Base-by-base conservation (phyloP, 768 basidiomycete species). In the Clitopilus hobsonii region DNA sequence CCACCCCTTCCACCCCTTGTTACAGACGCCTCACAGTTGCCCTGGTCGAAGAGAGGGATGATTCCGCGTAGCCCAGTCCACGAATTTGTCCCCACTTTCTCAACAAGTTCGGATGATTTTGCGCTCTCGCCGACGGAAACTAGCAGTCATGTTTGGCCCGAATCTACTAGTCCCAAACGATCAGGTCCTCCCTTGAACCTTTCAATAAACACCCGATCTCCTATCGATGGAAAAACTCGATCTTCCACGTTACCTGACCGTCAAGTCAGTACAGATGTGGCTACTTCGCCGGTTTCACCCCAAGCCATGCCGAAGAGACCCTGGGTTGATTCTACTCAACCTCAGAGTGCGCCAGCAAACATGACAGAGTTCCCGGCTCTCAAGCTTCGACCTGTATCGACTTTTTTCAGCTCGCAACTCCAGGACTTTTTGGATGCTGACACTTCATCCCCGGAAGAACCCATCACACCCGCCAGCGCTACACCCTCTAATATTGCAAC, bases 311-410 rank as follows among this genome's bases (percentile, higher is more conserved):
- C 61, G 7, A 59, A 59, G 7, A 60, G 60, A 49, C 66, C 69
- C 25, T 71, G 73, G 67, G 54, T 60, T 23, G 59, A 62, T 28
- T 62, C 66, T 23, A 53, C 52, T 27, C 54, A 62, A 23, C 76
- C 85, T 1, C 79, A 78, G 59, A 89, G 85, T 61, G 88, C 88
- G 24, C 89, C 89, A 1, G 76, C 88, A 20, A 73, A 79, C 45
- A 75, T 81, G 7, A 69, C 77, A 0, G 81, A 83, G 51, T 92
- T 91, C 62, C 77, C 85, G 10, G 72, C 80, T 2, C 76, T 93
- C 48, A 84, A 81, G 61, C 69, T 93, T 51, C 81, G 91, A 14
- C 90, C 90, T 2, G 75, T 91, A 16, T 92, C 91, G 20, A 83
- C 84, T 1, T 73, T 86, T 38, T 93, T 93, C 67, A 86, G 87